phyloP scores from a whole-genome alignment of 208 protist species.

The Strigomonas culicis region DNA sequence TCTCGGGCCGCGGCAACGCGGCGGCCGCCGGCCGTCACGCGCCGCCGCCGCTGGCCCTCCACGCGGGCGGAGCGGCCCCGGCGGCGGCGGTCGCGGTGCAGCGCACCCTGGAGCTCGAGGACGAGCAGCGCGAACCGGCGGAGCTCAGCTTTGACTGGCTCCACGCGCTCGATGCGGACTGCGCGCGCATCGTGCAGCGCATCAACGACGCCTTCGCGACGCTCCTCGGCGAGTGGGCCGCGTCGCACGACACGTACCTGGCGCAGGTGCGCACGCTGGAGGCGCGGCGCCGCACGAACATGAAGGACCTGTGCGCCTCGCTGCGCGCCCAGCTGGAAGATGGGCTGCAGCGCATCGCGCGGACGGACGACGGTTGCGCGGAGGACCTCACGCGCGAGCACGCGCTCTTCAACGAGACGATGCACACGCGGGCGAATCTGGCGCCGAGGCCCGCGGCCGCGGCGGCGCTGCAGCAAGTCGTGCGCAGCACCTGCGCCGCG shows the following conservation, averaged over 20 bases:
- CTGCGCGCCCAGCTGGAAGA: neutral
- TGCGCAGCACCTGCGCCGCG: constrained; percentile 41
- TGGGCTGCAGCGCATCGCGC: neutral
- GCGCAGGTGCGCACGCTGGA: neutral
- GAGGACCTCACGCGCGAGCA: neutral
- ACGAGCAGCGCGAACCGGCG: neutral
- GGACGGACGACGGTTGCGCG: neutral
- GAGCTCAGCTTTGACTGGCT: constrained; percentile 16
- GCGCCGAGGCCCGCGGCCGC: constrained; percentile 19
- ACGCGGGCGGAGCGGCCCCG: too few species aligned
- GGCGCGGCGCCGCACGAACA: neutral
- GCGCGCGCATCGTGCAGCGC: constrained; percentile 23
- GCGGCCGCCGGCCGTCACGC: too few species aligned
- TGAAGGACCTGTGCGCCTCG: neutral
- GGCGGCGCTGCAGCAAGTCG: constrained; percentile 31
- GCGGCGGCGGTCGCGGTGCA: too few species aligned
- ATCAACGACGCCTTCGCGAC: constrained; percentile 19
- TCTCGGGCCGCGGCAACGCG: too few species aligned
- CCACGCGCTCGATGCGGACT: constrained; percentile 26
- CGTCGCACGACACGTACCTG: neutral
- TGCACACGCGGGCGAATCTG: neutral
- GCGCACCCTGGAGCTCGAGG: neutral
- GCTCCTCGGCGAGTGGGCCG: neutral
- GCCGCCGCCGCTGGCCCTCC: too few species aligned
- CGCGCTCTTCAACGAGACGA: neutral